Conservation (phyloP, 2,329 filamentous ascomycete genomes). For the Ceratocystis harringtonii region DNA sequence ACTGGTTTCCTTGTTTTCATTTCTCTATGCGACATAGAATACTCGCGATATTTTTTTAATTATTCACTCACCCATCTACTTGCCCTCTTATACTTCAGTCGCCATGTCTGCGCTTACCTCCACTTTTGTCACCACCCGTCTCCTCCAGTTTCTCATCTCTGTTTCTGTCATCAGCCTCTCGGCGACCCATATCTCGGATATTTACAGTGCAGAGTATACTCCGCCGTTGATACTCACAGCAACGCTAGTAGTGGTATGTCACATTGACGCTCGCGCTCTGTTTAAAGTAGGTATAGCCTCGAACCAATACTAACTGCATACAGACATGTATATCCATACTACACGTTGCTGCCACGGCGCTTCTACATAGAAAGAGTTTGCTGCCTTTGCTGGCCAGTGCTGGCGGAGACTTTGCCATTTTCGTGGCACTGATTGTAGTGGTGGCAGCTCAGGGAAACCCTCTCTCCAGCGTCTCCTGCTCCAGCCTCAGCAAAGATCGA, state of each 20-base stretch:
- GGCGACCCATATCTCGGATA: conserved; percentile 66
- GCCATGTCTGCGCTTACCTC: conserved; percentile 55
- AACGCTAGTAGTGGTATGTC: conserved; percentile 62
- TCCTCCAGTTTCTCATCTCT: conserved; percentile 55
- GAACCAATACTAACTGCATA: background rate
- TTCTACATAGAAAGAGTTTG: conserved; percentile 63
- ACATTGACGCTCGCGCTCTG: background rate
- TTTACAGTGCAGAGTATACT: conserved; percentile 48
- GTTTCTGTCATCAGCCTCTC: conserved; percentile 66
- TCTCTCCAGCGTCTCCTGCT: conserved; percentile 63
- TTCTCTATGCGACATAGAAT: background rate
- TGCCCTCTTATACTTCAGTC: background rate
- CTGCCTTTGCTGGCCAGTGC: conserved; percentile 59
- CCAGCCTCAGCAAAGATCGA: conserved; percentile 27
- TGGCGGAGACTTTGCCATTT: conserved; percentile 49
- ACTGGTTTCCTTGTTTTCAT: conserved; percentile 19
- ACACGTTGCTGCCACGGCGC: conserved; percentile 65
- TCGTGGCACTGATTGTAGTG: conserved; percentile 65
- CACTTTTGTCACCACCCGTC: conserved; percentile 60
- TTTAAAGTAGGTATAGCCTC: too few relatives aligned
- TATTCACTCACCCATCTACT: background rate
- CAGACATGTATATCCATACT: conserved; percentile 65
- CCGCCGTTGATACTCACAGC: conserved; percentile 62
- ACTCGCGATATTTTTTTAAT: background rate
- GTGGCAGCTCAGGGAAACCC: conserved; percentile 66